phyloP scores from a whole-genome alignment of 495 filamentous ascomycete genomes.

The Neurospora terricola region DNA sequence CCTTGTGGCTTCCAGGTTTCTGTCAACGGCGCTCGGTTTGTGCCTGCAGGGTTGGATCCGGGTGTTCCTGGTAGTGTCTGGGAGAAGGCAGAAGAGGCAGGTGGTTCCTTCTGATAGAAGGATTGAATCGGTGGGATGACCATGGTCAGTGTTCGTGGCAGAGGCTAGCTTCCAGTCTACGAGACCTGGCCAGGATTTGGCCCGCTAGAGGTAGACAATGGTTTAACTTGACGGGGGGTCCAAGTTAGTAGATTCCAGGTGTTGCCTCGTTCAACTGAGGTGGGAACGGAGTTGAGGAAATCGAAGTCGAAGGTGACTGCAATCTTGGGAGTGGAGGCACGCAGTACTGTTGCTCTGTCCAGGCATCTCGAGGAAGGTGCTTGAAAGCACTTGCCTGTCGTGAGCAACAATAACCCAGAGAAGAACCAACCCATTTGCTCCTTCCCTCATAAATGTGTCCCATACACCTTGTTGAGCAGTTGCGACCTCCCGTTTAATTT shows the following conservation, averaged over 20 bases:
- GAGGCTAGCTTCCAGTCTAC: not conserved
- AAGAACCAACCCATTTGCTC: not conserved
- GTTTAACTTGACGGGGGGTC: not conserved
- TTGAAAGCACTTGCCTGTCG: not conserved
- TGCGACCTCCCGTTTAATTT: not conserved
- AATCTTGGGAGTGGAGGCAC: not conserved
- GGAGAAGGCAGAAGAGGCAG: not conserved
- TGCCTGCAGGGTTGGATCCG: not conserved
- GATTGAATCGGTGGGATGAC: conserved; percentile 39
- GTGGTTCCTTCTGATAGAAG: conserved; percentile 35
- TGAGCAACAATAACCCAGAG: not conserved
- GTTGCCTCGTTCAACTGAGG: not conserved
- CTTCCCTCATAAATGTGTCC: not conserved
- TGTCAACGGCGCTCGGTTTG: conserved; percentile 5
- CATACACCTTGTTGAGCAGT: not conserved
- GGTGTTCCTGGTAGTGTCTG: not conserved
- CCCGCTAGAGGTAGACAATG: not conserved
- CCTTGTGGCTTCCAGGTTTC: conserved; percentile 44
- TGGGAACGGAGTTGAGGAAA: not conserved
- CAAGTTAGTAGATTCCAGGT: not conserved
- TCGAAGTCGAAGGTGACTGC: not conserved
- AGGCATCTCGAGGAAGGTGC: not conserved
- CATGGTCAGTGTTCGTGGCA: not conserved
- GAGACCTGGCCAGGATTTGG: not conserved
- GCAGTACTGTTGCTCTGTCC: not conserved